Evolutionary conservation across 1,139 yeast species (phyloP).

Genomic region (Suzukiozyma palmioleophila): DNA sequence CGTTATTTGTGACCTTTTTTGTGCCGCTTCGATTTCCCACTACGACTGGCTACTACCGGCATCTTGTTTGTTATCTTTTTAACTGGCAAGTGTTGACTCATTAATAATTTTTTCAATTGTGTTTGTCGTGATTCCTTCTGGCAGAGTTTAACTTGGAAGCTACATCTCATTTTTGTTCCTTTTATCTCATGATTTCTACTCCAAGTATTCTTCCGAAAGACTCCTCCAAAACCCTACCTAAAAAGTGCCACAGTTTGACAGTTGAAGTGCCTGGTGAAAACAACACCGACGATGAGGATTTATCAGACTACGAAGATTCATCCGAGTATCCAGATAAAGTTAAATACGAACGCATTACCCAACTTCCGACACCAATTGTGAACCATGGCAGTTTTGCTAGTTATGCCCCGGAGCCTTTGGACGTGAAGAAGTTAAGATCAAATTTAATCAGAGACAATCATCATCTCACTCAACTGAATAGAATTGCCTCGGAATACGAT

Average conservation of each 20-base stretch:
- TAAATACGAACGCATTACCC: constrained; percentile 24
- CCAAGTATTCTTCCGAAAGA: background rate
- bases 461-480: constrained; percentile 2
- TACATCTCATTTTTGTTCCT: background rate
- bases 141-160: no score
- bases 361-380: constrained; percentile 57
- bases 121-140: no score
- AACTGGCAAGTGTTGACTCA: no score
- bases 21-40: no score
- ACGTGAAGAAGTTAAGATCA: background rate
- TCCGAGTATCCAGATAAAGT: constrained; percentile 35
- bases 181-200: background rate
- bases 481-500: constrained; percentile 34
- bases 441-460: constrained; percentile 3
- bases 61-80: no score
- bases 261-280: constrained; percentile 1
- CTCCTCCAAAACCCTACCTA: background rate
- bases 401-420: background rate
- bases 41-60: no score
- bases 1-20: no score
- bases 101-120: no score
- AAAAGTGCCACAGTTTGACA: background rate
- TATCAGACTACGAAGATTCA: constrained; percentile 1
- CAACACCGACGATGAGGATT: constrained; percentile 1
- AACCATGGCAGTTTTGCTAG: constrained; percentile 33